These are phyloP conservation scores for Solanum neorickii DNA, from an alignment of 257 asterid species.

Conservation along the genomic window DNA sequence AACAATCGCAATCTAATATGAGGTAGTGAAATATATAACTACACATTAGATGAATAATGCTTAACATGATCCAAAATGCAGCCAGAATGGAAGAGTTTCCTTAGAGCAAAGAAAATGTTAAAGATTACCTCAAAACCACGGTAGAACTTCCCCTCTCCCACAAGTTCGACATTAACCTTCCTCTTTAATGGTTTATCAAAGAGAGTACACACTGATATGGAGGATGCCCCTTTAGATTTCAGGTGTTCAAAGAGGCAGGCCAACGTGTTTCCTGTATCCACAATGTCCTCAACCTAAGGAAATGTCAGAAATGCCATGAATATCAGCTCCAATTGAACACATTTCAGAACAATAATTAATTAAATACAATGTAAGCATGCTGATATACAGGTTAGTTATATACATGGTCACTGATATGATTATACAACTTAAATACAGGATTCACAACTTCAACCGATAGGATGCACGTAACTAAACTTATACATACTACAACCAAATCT, in stretches of 20 bases:
- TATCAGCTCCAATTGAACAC: not conserved
- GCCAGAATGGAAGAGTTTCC: not conserved
- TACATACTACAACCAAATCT: not conserved
- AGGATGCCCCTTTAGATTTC: conserved; percentile 71
- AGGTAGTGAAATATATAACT: not conserved
- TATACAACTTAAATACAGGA: not conserved
- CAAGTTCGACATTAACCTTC: conserved; percentile 46
- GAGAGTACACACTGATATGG: conserved; percentile 77
- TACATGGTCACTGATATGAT: not conserved
- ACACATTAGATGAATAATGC: not conserved
- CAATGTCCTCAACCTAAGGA: conserved; percentile 82
- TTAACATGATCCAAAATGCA: not conserved
- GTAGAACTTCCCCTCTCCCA: conserved; percentile 82
- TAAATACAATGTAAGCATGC: not conserved
- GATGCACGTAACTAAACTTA: not conserved
- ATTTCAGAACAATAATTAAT: not conserved
- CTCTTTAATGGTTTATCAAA: conserved; percentile 69
- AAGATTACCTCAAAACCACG: conserved; percentile 67
- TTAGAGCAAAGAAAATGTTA: not conserved
- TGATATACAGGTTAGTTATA: not conserved
- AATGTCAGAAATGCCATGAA: not conserved
- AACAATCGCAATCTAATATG: not conserved
- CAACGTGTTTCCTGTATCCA: conserved; percentile 81
- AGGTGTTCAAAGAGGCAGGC: conserved; percentile 53
- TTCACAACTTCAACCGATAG: not conserved